Base-by-base conservation (phyloP, 805 yeast genomes). In the Komagataella pastoris region DNA sequence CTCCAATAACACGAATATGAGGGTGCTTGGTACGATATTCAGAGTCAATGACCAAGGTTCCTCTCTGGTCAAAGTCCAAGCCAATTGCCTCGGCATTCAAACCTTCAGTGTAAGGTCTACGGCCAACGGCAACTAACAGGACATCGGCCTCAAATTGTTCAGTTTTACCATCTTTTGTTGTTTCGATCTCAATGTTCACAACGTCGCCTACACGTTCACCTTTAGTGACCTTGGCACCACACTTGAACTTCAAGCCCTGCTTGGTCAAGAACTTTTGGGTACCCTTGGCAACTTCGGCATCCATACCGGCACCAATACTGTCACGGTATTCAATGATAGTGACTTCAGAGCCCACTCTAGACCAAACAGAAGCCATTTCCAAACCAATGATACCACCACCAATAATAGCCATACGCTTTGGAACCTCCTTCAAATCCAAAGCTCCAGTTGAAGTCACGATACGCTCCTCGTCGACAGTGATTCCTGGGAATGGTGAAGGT, bases 301-400 rank as follows among this genome's bases (percentile, higher is more conserved):
- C 99, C 97, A 93, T 93, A 60, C 97, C 95, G 54, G 97, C 98
- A 75, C 99, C 99, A 65, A 93, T 85, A 57, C 93, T 77, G 61
- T 76, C 75, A 70, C 83, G 88, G 81, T 79, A 93, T 77, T 93
- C 99, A 55, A 93, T 73, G 52, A 93, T 85, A 47, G 97, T 91
- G 57, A 93, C 99, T 74, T 93, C 89, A 47, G 96, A 74, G 47
- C 99, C 99, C 62, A 93, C 74, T 72, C 99, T 82, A 54, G 90
- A 74, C 84, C 95, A 93, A 49, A 93, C 99, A 23, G 98, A 90
- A 57, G 96, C 99, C 97, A 93, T 93, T 76, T 93, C 99, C 60
- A 93, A 80, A 65, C 99, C 99, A 67, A 93, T 93, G 74, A 93
- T 91, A 77, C 99, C 99, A 73, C 97, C 99, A 68, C 99, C 99